Percentiles rank a stretch among this genome's conserved stretches.
Evolutionary conservation across 495 filamentous ascomycete genomes (phyloP).

Genomic region (Neurospora sp.): DNA sequence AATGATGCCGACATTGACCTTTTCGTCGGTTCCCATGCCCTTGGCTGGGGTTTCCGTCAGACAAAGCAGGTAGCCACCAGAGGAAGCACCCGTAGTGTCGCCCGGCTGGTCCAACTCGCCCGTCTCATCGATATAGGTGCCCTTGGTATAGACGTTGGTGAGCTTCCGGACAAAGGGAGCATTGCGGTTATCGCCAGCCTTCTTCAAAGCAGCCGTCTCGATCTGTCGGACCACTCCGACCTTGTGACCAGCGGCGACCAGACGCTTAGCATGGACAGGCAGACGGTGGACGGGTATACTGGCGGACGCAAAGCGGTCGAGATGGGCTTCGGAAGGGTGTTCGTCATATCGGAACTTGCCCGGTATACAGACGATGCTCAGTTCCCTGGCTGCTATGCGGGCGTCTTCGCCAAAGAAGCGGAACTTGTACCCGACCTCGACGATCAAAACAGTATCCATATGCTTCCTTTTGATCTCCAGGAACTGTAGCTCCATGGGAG

Average conservation of each 20-base stretch:
- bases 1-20: conserved; percentile 82
- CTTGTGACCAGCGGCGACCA: conserved; percentile 88
- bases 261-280: conserved; percentile 88
- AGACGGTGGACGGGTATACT: conserved; percentile 90
- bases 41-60: conserved; percentile 82
- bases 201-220: conserved; percentile 98
- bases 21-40: conserved; percentile 84
- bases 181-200: conserved; percentile 90
- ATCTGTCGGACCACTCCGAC: conserved; percentile 92
- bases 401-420: conserved; percentile 98
- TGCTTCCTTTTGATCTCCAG: conserved; percentile 89
- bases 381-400: conserved; percentile 74
- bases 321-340: conserved; percentile 87
- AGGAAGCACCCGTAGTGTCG: conserved; percentile 48
- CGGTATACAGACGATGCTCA: conserved; percentile 94
- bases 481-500: conserved; percentile 87
- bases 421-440: conserved; percentile 98
- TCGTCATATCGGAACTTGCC: conserved; percentile 94
- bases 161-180: conserved; percentile 85
- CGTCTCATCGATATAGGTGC: conserved; percentile 91
- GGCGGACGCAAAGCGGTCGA: conserved; percentile 87
- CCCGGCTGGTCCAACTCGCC: conserved; percentile 58
- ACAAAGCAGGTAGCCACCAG: conserved; percentile 86
- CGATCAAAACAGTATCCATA: conserved; percentile 77
- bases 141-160: conserved; percentile 96